Conservation (phyloP, 257 asterid genomes). For the Cruciata laevipes region DNA sequence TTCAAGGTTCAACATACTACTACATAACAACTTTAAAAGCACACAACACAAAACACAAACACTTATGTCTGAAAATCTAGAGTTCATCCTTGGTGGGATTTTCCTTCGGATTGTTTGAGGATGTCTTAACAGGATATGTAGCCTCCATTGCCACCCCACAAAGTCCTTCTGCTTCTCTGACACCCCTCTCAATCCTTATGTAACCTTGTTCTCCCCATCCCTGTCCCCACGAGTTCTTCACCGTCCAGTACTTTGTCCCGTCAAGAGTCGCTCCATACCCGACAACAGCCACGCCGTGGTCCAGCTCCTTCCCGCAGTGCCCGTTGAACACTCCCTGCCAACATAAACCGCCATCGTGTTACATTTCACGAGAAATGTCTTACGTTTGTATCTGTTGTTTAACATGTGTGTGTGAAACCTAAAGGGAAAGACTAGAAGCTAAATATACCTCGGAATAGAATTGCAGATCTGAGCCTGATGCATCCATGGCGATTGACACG, state of each 20-base stretch:
- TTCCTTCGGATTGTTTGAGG: conserved; percentile 41
- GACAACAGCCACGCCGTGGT: conserved; percentile 69
- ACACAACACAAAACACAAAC: not conserved
- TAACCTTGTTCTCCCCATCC: conserved; percentile 76
- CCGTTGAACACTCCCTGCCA: conserved; percentile 61
- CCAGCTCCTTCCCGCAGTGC: conserved; percentile 59
- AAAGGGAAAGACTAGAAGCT: not conserved
- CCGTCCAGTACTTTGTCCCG: conserved; percentile 68
- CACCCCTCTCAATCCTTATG: conserved; percentile 47
- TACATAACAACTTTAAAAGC: no score
- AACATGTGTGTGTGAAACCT: not conserved
- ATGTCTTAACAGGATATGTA: conserved; percentile 58
- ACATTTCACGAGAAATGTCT: not conserved
- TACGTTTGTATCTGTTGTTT: not conserved
- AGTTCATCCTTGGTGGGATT: conserved; percentile 53
- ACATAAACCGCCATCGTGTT: not conserved
- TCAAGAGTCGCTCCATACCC: conserved; percentile 61
- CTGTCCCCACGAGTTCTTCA: conserved; percentile 69
- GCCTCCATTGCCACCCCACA: conserved; percentile 79
- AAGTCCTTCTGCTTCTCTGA: conserved; percentile 42
- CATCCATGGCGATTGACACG: conserved; percentile 79
- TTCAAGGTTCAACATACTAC: no score
- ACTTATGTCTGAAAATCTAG: conserved; percentile 13
- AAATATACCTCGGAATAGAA: conserved; percentile 68
- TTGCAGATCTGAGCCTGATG: conserved; percentile 58